phyloP scores from a whole-genome alignment of 176 grass and related monocot species.

The Bothriochloa decipiens region DNA sequence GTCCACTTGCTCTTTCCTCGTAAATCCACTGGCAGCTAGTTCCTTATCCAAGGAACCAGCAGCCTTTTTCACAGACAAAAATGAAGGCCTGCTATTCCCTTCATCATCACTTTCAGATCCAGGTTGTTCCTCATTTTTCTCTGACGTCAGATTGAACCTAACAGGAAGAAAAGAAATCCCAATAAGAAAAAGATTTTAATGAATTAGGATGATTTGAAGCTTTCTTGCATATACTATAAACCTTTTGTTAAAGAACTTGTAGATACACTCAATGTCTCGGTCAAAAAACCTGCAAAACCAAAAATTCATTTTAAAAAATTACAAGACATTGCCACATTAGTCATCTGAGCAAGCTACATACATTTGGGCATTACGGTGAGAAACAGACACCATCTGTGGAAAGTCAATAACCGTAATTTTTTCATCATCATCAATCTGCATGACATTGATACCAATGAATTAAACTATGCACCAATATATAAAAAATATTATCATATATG shows the following conservation, averaged over 20 bases:
- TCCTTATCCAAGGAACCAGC: constrained; percentile 79
- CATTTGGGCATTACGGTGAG: constrained; percentile 96
- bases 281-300: constrained; percentile 84
- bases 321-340: neutral
- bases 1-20: constrained; percentile 82
- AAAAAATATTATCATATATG: too few species aligned
- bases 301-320: neutral
- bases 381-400: constrained; percentile 97
- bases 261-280: constrained; percentile 90
- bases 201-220: neutral
- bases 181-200: constrained; percentile 13
- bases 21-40: constrained; percentile 90
- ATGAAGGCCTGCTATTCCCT: constrained; percentile 68
- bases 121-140: constrained; percentile 53
- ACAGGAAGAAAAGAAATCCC: constrained; percentile 29
- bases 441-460: constrained; percentile 29
- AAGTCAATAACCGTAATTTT: constrained; percentile 94
- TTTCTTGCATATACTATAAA: constrained; percentile 40
- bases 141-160: constrained; percentile 82
- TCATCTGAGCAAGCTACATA: constrained; percentile 46
- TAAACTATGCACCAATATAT: neutral
- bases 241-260: constrained; percentile 97
- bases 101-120: constrained; percentile 54
- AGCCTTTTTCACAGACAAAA: constrained; percentile 66
- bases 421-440: constrained; percentile 87